Base-by-base conservation (phyloP, 257 asterid genomes). In the Schizonepeta tenuifolia region DNA sequence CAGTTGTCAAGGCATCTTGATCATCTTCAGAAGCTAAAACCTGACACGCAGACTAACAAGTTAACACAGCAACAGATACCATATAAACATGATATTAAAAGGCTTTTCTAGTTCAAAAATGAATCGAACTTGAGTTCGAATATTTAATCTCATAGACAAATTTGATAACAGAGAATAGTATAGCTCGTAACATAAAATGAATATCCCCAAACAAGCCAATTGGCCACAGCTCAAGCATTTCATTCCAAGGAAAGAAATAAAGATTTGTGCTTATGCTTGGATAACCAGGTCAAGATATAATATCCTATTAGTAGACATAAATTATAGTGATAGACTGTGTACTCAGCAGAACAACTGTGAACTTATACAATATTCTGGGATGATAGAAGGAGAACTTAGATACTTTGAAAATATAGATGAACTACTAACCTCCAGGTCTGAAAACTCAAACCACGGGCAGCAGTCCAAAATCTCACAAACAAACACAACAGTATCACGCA, bases 371-470 rank as follows among this genome's bases (percentile, higher is more conserved):
- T 17, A 41, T 76, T 61, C 62, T 18, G 38, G 55, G 46, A 64
- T 24, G 28, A 38, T 22, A 69, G 17, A 33, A 2, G 67, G 50
- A 69, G 31, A 28, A 21, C 18, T 65, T 61, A 51, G 44, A 75
- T 75, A 73, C 43, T 74, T 35, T 56, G 53, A 64, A 35, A 68
- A 35, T 66, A 61, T 61, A 75, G 57, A 64, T 22, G 49, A 62
- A 64, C 51, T 44, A 85, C 97, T 70, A 71, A 95, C 99, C 97
- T 95, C 99, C 62, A 95, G 89, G 83, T 95, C 98, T 43, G 96
- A 79, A 82, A 95, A 95, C 50, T 95, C 99, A 68, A 95, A 95
- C 99, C 99, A 95, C 7, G 98, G 99, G 85, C 98, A 95, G 89
- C 96, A 92, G 77, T 95, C 99, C 94, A 95, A 77, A 77, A 95